Evolutionary conservation across 73 alveolate species (phyloP), one percentile per base, ranked within the genome.

Genomic region (Paramecium sexaurelia): DNA sequence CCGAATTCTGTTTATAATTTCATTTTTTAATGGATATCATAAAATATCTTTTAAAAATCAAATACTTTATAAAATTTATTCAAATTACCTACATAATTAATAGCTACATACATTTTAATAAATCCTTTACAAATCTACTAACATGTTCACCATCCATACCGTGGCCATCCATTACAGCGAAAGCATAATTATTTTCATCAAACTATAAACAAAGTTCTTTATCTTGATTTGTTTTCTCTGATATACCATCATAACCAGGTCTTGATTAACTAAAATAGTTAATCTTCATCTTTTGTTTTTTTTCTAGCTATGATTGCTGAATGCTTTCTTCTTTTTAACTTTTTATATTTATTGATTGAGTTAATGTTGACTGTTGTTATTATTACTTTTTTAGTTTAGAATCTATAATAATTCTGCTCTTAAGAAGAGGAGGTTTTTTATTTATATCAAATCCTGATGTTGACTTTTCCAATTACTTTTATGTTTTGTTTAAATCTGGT

Each of bases 121-220:
- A 32, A 5, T 73, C 55, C 32, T 73, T 73, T 3, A 73, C 87
- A 73, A 32, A 73, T 4, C 13, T 20, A 73, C 87, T 73, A 32
- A 73, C 87, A 35, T n/a, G 26, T 10, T 73, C 40, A 8, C 87
- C 87, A 32, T 73, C 87, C 61, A 32, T 32, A 35, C 87, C 87
- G 32, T 73, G 87, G 9, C 87, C 68, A 73, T 73, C 87, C 55
- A 73, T 32, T 0, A 35, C 87, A 1, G 61, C 55, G 32, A 35
- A 73, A 5, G 87, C 87, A 73, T 17, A 47, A 5, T 73, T 17
- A 15, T 8, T 17, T 32, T 0, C 55, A 20, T 15, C n/a, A 15
- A 73, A 20, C n/a, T 73, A 32, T 20, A 32, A 35, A 3, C 33
- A 32, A 2, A 73, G 39, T n/a, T 26, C 87, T 73, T 35, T 35